Evolutionary conservation across 257 asterid genomes (phyloP).

Genomic region (Lavandula angustifolia): DNA sequence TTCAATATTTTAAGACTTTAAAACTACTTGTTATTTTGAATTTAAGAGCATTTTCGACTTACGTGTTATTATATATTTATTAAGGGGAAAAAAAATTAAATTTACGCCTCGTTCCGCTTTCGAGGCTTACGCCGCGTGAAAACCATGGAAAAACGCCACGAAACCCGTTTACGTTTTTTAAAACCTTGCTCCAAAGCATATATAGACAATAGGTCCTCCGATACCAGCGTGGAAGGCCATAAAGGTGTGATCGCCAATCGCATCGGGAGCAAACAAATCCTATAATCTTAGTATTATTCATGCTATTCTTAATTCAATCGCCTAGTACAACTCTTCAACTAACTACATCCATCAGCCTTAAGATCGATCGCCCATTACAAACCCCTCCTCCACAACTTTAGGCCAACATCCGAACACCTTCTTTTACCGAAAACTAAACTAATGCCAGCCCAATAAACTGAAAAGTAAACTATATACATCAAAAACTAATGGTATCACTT

Average conservation of each 20-base stretch:
- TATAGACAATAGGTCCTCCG: conserved; percentile 4
- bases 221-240: conserved; percentile 7
- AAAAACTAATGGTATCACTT: not conserved
- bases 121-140: too few relatives aligned
- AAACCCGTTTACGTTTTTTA: too few relatives aligned
- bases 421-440: not conserved
- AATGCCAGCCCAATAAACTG: not conserved
- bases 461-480: not conserved
- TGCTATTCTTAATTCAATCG: conserved; percentile 5
- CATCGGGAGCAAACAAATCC: not conserved
- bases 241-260: conserved; percentile 7
- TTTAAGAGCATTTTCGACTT: too few relatives aligned
- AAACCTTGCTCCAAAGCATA: too few relatives aligned
- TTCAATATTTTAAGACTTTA: too few relatives aligned
- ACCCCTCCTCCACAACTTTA: not conserved
- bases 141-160: too few relatives aligned
- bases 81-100: too few relatives aligned
- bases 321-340: conserved; percentile 1
- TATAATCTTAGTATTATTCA: conserved; percentile 1
- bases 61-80: too few relatives aligned
- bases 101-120: too few relatives aligned
- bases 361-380: not conserved
- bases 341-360: conserved; percentile 11
- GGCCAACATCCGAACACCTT: not conserved
- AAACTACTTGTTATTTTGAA: too few relatives aligned